Conservation (phyloP, 1,284 basidiomycete genomes). For the Austroboletus niveus region DNA sequence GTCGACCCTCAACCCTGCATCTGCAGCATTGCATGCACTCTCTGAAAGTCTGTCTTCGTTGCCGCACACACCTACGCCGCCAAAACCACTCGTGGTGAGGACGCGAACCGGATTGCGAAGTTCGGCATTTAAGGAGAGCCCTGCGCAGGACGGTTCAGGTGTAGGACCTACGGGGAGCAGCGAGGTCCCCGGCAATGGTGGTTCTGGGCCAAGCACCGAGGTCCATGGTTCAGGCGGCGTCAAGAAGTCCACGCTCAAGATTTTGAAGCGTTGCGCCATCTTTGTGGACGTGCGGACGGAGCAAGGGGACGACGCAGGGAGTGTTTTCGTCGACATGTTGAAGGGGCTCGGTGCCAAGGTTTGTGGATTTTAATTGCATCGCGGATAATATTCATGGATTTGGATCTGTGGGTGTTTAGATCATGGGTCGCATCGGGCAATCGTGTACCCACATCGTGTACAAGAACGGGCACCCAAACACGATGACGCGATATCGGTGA, state of each 20-base stretch:
- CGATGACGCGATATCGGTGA: conserved; percentile 72
- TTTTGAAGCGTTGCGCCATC: conserved; percentile 76
- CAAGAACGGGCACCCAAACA: conserved; percentile 83
- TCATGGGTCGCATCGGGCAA: conserved; percentile 63
- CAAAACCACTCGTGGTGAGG: conserved; percentile 32
- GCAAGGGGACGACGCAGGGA: conserved; percentile 82
- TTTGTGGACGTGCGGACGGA: conserved; percentile 89
- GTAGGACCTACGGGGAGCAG: conserved; percentile 9
- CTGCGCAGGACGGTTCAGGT: conserved; percentile 22
- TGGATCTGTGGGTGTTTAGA: conserved; percentile 35
- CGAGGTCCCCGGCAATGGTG: conserved; percentile 14
- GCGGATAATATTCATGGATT: not conserved
- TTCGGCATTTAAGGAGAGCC: conserved; percentile 37
- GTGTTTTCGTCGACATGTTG: conserved; percentile 85
- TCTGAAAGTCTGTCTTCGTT: conserved; percentile 52
- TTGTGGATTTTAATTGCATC: not conserved
- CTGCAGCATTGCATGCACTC: conserved; percentile 55
- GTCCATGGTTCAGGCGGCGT: conserved; percentile 20
- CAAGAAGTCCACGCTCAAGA: conserved; percentile 35
- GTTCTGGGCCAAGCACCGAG: conserved; percentile 17
- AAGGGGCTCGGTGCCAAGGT: conserved; percentile 82
- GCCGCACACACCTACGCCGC: conserved; percentile 42
- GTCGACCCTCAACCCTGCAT: conserved; percentile 50
- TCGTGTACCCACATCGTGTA: conserved; percentile 89
- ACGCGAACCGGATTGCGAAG: conserved; percentile 39